Conservation (phyloP, 768 basidiomycete genomes). For the Sistotremastrum suecicum region DNA sequence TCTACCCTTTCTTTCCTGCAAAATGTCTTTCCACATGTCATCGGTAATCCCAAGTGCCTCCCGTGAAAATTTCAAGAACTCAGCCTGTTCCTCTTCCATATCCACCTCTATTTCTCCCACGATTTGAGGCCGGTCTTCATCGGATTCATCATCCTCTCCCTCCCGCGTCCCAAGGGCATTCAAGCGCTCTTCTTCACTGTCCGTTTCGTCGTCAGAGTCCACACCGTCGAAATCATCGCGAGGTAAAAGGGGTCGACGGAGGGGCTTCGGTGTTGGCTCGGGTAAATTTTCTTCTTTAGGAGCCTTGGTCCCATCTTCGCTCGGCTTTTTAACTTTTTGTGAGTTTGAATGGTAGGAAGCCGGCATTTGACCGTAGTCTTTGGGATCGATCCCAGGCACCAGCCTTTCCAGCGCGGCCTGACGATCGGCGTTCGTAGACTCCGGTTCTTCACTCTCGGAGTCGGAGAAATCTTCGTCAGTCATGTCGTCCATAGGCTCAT, state of each 20-base stretch:
- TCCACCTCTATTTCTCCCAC: constrained; percentile 78
- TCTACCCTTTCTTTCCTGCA: constrained; percentile 59
- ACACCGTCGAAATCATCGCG: constrained; percentile 86
- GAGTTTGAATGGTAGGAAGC: constrained; percentile 55
- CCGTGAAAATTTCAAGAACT: constrained; percentile 89
- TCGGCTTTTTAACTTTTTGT: constrained; percentile 40
- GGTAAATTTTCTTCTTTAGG: background rate
- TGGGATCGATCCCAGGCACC: constrained; percentile 62
- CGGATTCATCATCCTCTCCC: constrained; percentile 43
- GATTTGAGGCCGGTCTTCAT: constrained; percentile 72
- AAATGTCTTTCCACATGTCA: constrained; percentile 80
- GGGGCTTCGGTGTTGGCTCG: constrained; percentile 20
- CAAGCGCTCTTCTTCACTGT: constrained; percentile 34
- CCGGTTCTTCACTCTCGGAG: constrained; percentile 24
- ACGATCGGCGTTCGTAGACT: constrained; percentile 24
- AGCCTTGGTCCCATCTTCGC: constrained; percentile 24
- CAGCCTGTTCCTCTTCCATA: constrained; percentile 87
- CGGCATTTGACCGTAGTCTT: constrained; percentile 85
- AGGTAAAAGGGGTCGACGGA: constrained; percentile 67
- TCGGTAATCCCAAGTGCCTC: constrained; percentile 82
- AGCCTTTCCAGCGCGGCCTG: constrained; percentile 65
- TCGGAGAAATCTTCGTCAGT: constrained; percentile 30
- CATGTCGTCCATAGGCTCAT: constrained; percentile 25
- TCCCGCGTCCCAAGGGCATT: constrained; percentile 13
- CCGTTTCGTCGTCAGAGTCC: constrained; percentile 81